Evolutionary conservation across 148 eudicot species (phyloP).

Genomic region (Chenopodium suecicum): DNA sequence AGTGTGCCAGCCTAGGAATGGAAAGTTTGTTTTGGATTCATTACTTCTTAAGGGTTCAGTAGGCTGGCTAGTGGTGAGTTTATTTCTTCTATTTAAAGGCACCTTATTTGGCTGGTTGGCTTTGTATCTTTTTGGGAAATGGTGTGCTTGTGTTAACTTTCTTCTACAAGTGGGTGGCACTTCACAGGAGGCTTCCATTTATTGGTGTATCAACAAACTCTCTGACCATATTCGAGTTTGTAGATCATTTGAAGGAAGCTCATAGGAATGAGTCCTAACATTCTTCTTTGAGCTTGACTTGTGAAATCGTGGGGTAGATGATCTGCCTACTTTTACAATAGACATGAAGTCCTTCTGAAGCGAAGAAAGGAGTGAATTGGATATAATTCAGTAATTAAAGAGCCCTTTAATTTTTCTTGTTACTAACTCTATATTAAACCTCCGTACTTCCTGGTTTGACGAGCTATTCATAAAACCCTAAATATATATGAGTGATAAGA

Average conservation of each 20-base stretch:
- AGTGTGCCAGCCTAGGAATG: neutral
- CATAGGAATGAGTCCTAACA: neutral
- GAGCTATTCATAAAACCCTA: neutral
- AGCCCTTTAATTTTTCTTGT: neutral
- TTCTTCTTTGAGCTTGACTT: conserved; percentile 25
- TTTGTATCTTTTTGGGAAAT: conserved; percentile 24
- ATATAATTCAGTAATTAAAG: neutral
- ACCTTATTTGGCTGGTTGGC: neutral
- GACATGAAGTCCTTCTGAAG: conserved; percentile 5
- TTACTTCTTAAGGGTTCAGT: conserved; percentile 5
- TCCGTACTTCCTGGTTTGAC: neutral
- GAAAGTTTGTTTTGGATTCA: neutral
- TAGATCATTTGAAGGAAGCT: neutral
- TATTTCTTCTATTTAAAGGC: neutral
- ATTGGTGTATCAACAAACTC: neutral
- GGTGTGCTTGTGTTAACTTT: conserved; percentile 35
- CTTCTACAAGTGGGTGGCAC: neutral
- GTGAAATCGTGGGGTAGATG: conserved; percentile 20
- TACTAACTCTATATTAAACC: neutral
- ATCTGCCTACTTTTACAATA: neutral
- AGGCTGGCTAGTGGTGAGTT: conserved; percentile 1
- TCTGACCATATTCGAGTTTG: neutral
- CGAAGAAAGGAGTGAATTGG: neutral
- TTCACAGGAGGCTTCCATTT: neutral
- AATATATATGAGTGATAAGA: neutral